Conservation (phyloP, 164 flowering plant genomes). For the Magnolia kwangsiensis region DNA sequence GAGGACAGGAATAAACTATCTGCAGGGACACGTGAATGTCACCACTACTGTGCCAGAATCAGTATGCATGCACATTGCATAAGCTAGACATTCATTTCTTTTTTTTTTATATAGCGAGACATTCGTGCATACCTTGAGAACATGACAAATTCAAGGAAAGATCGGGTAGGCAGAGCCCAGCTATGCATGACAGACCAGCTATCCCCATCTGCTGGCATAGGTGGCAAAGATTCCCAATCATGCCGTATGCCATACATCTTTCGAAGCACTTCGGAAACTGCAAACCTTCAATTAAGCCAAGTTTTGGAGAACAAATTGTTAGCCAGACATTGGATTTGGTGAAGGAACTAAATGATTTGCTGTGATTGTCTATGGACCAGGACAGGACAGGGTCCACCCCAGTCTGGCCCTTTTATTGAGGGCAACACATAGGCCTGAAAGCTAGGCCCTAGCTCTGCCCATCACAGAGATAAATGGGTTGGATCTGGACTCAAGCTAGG, state of each 20-base stretch:
- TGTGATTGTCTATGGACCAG: no score
- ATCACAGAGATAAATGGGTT: no score
- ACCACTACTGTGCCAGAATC: neutral
- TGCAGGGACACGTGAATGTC: no score
- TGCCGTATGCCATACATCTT: slow-evolving; percentile 70
- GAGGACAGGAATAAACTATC: no score
- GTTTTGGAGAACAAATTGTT: neutral
- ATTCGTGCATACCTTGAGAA: slow-evolving; percentile 65
- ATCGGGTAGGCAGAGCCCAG: slow-evolving; percentile 89
- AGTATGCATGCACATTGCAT: neutral
- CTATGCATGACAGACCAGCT: slow-evolving; percentile 93
- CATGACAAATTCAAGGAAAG: slow-evolving; percentile 94
- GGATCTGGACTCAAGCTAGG: no score
- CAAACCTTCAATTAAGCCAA: slow-evolving; percentile 47
- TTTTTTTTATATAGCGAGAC: neutral
- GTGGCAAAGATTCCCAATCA: slow-evolving; percentile 59
- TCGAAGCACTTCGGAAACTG: slow-evolving; percentile 69
- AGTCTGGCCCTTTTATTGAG: no score
- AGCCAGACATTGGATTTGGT: neutral
- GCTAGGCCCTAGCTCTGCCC: no score
- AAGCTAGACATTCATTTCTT: no score
- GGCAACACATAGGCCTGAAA: no score
- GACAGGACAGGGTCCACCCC: no score
- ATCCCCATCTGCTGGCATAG: slow-evolving; percentile 82
- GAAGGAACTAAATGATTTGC: neutral